A percentile compares a stretch with the other conserved stretches of the same genome.
Evolutionary conservation across 2,329 filamentous ascomycete genomes (phyloP).

Genomic region (Meredithiella fracta): DNA sequence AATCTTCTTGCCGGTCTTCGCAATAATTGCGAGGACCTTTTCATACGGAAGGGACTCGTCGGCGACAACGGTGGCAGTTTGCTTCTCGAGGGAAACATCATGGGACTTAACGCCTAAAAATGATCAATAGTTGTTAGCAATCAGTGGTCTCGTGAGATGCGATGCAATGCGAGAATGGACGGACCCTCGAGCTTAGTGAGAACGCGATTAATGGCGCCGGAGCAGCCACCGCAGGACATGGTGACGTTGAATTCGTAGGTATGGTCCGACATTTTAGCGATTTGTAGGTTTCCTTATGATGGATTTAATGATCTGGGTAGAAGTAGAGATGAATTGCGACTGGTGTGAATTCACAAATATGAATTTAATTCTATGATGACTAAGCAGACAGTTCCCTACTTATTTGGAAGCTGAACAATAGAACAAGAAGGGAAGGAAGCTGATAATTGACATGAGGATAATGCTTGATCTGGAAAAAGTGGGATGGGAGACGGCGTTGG

Average conservation of each 20-base stretch:
- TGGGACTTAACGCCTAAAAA: constrained; percentile 63
- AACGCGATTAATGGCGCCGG: constrained; percentile 78
- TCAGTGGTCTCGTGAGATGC: not conserved
- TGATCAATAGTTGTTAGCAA: not conserved
- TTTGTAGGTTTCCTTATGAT: not conserved
- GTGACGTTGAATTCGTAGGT: constrained; percentile 88
- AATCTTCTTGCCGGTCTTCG: constrained; percentile 90
- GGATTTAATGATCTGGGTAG: not conserved
- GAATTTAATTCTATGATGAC: not conserved
- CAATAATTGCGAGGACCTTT: constrained; percentile 70
- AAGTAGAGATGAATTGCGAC: too few relatives aligned
- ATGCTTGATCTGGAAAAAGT: too few relatives aligned
- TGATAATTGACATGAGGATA: too few relatives aligned
- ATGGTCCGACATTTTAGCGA: constrained; percentile 52
- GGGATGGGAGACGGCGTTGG: too few relatives aligned
- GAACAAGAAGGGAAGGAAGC: too few relatives aligned
- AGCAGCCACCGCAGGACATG: constrained; percentile 96
- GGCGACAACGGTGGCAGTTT: constrained; percentile 64
- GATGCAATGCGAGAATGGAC: not conserved
- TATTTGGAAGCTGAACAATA: too few relatives aligned
- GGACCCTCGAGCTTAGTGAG: constrained; percentile 81
- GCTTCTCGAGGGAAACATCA: constrained; percentile 72
- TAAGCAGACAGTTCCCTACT: not conserved
- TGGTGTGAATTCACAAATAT: not conserved
- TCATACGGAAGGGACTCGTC: constrained; percentile 56